Base-by-base conservation (phyloP, 768 basidiomycete genomes). In the Terana coerulea region DNA sequence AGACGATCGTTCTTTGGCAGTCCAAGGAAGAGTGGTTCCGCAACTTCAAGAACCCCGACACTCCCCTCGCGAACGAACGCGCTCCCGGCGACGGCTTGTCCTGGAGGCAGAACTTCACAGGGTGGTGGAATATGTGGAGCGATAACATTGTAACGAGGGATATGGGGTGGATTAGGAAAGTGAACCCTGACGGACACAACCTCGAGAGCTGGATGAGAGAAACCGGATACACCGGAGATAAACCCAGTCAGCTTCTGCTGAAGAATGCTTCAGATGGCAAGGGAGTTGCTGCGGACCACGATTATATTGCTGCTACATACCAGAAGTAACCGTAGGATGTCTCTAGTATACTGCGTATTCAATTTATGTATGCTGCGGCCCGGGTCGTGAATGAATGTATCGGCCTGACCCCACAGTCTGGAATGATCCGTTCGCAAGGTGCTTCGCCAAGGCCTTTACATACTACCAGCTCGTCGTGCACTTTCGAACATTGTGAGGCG, bases 71-170 rank as follows among this genome's bases (percentile, higher is more conserved):
- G 37, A 46, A 45, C 9, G 47, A 53, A 11, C 43, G 58, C 24
- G 25, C 34, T n/a, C 55, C 30, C 19, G 50, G 52, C 41, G 58
- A 57, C 37, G 58, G 59, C 33, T 47, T 49, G 40, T 61, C 61
- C 37, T 44, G 42, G 42, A 44, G 24, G 17, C 9, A 44, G 62
- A 75, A 72, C 58, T 76, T 76, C 59, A 62, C 64, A 21, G 69
- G 64, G 5, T 75, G 69, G 60, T 78, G 72, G 72, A 63, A 62
- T 12, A 47, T 67, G 45, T 77, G 64, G 62, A 59, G 73, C 24
- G 76, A 79, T 44, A 68, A 72, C 54, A 58, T 75, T 26, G 57
- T 77, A 29, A 67, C 62, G 54, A 64, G 70, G 56, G 70, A 78
- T 50, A 69, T 73, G 67, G 67, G 69, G 6, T 76, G 74, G 72